These are phyloP conservation scores for Nemania sp. DNA, from an alignment of 2,329 filamentous ascomycete genomes.

Conservation along the genomic window DNA sequence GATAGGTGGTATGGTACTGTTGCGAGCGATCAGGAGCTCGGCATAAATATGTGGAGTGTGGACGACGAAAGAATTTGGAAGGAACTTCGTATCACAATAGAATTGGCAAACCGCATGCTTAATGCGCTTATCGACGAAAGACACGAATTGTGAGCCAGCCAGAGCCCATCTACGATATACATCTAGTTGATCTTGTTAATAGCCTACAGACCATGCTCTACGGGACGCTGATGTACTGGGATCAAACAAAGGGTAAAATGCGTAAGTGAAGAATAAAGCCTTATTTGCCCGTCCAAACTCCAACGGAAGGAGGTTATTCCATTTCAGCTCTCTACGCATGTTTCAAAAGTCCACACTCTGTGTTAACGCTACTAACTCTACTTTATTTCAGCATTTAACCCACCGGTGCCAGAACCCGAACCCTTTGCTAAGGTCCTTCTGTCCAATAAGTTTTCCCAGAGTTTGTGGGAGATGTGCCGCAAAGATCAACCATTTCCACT, in stretches of 20 bases:
- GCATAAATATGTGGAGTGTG: conserved; percentile 15
- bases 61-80: conserved; percentile 29
- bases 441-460: conserved; percentile 10
- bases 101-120: conserved; percentile 34
- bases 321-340: not conserved
- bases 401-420: not conserved
- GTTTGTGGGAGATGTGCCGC: no score
- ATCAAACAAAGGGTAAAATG: no score
- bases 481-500: not conserved
- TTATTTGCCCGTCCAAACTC: not conserved
- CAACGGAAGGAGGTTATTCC: no score
- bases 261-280: conserved; percentile 10
- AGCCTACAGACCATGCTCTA: conserved; percentile 33
- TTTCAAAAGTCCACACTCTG: no score
- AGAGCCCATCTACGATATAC: conserved; percentile 2
- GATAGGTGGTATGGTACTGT: conserved; percentile 16
- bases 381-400: not conserved
- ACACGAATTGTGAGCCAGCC: conserved; percentile 33
- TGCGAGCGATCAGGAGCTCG: not conserved
- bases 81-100: conserved; percentile 19
- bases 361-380: conserved; percentile 10
- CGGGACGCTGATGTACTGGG: conserved; percentile 21
- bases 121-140: conserved; percentile 25
- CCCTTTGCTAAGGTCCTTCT: conserved; percentile 21
- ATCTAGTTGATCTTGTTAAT: conserved; percentile 15